These are phyloP conservation scores for Helianthus annuus DNA, from an alignment of 129 eudicot genomes.

Conservation along the genomic window DNA sequence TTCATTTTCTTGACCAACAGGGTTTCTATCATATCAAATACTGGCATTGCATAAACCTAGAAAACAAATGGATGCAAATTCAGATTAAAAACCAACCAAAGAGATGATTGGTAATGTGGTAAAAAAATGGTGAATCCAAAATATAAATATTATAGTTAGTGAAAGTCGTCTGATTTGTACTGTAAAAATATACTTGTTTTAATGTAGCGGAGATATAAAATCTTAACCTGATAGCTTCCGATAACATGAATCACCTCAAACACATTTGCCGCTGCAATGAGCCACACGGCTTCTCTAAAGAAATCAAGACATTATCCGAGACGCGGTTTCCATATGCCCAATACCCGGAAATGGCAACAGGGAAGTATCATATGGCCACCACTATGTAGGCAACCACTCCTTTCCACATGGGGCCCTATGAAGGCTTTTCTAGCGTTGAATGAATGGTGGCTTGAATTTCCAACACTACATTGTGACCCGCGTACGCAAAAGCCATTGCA, in stretches of 20 bases:
- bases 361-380: constrained; percentile 60
- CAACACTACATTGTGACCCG: constrained; percentile 62
- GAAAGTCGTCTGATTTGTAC: too few species aligned
- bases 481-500: constrained; percentile 61
- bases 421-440: constrained; percentile 64
- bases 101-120: neutral
- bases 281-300: constrained; percentile 50
- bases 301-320: constrained; percentile 45
- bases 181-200: neutral
- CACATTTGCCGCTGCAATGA: constrained; percentile 55
- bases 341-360: constrained; percentile 54
- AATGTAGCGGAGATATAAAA: neutral
- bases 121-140: neutral
- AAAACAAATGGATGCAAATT: neutral
- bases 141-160: neutral
- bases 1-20: constrained; percentile 58
- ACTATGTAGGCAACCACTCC: constrained; percentile 59
- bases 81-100: neutral
- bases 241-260: constrained; percentile 62
- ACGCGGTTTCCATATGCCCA: constrained; percentile 49
- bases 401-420: constrained; percentile 68
- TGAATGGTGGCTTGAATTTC: constrained; percentile 73
- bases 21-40: constrained; percentile 80
- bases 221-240: constrained; percentile 67
- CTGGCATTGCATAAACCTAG: constrained; percentile 82